Evolutionary conservation across 225 moss, liverwort and hornwort genomes (phyloP).

Genomic region (Asterella californica): DNA sequence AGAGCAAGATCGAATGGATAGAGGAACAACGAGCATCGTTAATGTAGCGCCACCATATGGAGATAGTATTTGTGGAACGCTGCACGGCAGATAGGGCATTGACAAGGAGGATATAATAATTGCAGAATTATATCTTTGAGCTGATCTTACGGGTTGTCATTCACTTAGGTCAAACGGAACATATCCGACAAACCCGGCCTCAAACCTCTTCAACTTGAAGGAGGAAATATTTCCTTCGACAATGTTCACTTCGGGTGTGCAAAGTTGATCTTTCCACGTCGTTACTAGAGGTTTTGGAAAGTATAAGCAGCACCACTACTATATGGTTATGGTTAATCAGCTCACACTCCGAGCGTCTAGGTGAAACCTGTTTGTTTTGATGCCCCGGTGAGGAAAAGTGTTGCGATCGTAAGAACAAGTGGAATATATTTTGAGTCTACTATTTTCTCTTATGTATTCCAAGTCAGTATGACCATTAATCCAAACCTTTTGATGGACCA

Average conservation of each 20-base stretch:
- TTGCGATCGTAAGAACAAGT: constrained; percentile 98
- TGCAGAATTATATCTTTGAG: no score
- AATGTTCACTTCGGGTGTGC: constrained; percentile 89
- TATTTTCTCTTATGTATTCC: not conserved
- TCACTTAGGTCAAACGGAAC: constrained; percentile 66
- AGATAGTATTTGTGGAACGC: no score
- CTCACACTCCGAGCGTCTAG: not conserved
- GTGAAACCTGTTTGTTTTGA: constrained; percentile 86
- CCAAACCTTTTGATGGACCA: no score
- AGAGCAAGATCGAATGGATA: no score
- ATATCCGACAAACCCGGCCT: constrained; percentile 70
- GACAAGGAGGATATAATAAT: no score
- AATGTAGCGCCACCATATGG: no score
- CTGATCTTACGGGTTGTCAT: not conserved
- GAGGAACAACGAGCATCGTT: no score
- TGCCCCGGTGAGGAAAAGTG: constrained; percentile 80
- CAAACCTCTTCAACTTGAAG: constrained; percentile 67
- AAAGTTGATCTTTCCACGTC: not conserved
- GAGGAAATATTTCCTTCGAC: constrained; percentile 80
- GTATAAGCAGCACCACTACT: no score
- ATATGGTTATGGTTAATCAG: no score
- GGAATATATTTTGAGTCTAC: constrained; percentile 49
- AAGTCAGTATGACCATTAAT: no score
- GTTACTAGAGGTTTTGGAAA: not conserved
- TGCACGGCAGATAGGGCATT: no score